Conservation (phyloP, 176 grass and related monocot species). For the Hordeum marinum region DNA sequence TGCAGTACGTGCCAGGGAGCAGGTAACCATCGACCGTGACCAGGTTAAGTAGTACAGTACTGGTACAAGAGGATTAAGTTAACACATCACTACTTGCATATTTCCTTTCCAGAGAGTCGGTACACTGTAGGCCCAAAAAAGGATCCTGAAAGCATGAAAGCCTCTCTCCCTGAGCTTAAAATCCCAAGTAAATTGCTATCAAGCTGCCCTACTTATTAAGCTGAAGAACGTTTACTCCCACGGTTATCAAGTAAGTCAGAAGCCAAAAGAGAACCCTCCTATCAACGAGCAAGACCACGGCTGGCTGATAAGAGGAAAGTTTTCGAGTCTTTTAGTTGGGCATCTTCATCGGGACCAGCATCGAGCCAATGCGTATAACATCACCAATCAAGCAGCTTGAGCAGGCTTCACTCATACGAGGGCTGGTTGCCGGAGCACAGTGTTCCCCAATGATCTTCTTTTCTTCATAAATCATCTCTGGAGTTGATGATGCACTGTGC, state of each 20-base stretch:
- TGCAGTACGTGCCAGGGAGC: no score
- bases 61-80: neutral
- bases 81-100: neutral
- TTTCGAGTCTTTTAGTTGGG: neutral
- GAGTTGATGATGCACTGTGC: neutral
- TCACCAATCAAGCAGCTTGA: slow-evolving; percentile 21
- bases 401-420: slow-evolving; percentile 17
- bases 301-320: neutral
- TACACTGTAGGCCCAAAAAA: neutral
- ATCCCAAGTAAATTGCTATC: neutral
- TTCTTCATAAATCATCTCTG: slow-evolving; percentile 19
- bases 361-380: slow-evolving; percentile 52
- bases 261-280: neutral
- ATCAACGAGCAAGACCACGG: neutral
- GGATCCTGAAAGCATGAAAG: neutral
- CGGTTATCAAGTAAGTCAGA: neutral
- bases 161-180: neutral
- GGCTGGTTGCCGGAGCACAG: slow-evolving; percentile 12
- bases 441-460: slow-evolving; percentile 15
- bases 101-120: neutral
- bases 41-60: neutral
- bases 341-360: slow-evolving; percentile 40
- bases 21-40: neutral
- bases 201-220: neutral
- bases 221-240: neutral